These are phyloP conservation scores for Pythium pyrilobum DNA, from an alignment of 352 stramenopile species.

Conservation along the genomic window DNA sequence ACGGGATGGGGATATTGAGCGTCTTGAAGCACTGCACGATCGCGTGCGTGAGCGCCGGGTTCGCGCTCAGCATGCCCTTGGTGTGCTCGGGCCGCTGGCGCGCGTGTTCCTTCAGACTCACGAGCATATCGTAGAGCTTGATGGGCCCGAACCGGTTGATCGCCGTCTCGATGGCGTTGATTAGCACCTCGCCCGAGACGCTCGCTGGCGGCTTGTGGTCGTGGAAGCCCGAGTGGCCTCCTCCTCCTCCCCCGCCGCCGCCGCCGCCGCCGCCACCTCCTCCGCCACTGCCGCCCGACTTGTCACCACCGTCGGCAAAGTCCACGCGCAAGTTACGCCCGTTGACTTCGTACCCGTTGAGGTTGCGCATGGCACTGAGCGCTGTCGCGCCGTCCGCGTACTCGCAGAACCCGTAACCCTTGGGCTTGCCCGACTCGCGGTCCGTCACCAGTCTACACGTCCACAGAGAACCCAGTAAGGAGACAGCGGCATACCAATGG, in stretches of 20 bases:
- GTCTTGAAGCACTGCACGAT: conserved; percentile 85
- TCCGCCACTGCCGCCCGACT: conserved; percentile 22
- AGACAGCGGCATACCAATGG: not conserved
- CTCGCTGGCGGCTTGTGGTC: conserved; percentile 27
- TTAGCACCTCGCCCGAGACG: conserved; percentile 71
- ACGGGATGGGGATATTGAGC: conserved; percentile 75
- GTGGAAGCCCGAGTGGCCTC: conserved; percentile 11
- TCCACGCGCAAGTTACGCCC: conserved; percentile 80
- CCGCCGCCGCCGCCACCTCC: conserved; percentile 17
- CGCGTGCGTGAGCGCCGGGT: conserved; percentile 75
- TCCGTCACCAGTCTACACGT: conserved; percentile 68
- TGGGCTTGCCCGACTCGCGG: conserved; percentile 77
- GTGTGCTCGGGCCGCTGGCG: conserved; percentile 70
- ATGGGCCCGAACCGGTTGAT: conserved; percentile 62
- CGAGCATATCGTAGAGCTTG: conserved; percentile 83
- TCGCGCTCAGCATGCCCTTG: conserved; percentile 67
- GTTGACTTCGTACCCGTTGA: conserved; percentile 84
- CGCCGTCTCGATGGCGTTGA: conserved; percentile 72
- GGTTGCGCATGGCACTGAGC: conserved; percentile 79
- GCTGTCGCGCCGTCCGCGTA: conserved; percentile 81
- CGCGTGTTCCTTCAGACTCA: conserved; percentile 74
- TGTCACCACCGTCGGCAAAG: conserved; percentile 74
- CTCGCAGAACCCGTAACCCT: conserved; percentile 85
- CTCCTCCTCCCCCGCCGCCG: conserved; percentile 13
- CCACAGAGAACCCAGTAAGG: not conserved